phyloP scores from a whole-genome alignment of 176 grass and related monocot genomes.

The Bolboschoenus planiculmis region DNA sequence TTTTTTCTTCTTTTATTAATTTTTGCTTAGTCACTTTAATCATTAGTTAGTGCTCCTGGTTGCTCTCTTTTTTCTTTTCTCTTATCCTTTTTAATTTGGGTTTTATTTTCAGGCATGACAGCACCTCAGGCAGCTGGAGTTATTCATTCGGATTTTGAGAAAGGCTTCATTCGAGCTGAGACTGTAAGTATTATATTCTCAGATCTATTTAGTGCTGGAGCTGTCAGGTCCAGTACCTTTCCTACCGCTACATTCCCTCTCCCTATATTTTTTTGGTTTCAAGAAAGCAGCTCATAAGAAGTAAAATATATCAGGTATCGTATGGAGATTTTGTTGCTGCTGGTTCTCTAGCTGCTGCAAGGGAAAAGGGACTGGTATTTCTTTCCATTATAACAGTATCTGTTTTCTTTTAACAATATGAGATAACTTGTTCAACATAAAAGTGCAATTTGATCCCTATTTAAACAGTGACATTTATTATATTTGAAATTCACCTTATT shows the following conservation, averaged over 20 bases:
- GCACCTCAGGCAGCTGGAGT: conserved; percentile 97
- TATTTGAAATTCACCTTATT: not conserved
- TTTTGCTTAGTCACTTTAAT: not conserved
- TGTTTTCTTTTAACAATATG: not conserved
- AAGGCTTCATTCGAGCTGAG: conserved; percentile 99
- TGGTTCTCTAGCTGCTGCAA: conserved; percentile 82
- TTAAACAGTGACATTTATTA: not conserved
- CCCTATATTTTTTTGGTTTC: not conserved
- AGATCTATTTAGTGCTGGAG: not conserved
- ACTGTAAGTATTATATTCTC: conserved; percentile 52
- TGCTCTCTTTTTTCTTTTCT: not conserved
- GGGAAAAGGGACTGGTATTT: conserved; percentile 91
- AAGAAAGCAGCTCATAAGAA: conserved; percentile 20
- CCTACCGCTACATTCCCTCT: not conserved
- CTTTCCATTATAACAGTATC: not conserved
- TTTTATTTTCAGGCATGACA: conserved; percentile 63
- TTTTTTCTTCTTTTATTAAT: conserved; percentile 11
- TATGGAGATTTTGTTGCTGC: conserved; percentile 77
- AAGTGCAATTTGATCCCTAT: not conserved
- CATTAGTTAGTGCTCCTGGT: not conserved
- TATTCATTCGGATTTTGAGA: conserved; percentile 99
- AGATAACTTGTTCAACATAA: not conserved
- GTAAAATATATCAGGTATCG: conserved; percentile 53
- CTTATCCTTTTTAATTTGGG: not conserved
- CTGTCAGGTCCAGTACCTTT: not conserved